A percentile compares a stretch with the other conserved stretches of the same genome.
phyloP scores from a whole-genome alignment of 2,329 filamentous ascomycete species.

The Gaeumannomyces tritici region DNA sequence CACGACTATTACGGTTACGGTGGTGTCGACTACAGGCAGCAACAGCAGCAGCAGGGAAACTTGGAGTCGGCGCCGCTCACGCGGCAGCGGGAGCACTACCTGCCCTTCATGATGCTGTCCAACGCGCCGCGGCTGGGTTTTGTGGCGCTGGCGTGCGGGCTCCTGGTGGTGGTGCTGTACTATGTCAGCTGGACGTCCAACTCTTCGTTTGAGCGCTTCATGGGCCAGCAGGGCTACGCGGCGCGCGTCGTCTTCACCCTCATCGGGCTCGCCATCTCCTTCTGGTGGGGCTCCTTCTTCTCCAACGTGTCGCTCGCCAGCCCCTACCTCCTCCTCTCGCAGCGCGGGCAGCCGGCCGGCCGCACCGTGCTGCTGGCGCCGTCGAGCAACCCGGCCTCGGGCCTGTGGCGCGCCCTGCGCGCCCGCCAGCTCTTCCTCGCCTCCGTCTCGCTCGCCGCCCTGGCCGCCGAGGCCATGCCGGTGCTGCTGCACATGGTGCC shows the following conservation, averaged over 20 bases:
- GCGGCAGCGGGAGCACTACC: slow-evolving; percentile 2
- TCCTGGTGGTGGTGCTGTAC: slow-evolving; percentile 24
- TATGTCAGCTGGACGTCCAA: slow-evolving; percentile 24
- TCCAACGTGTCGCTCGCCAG: slow-evolving; percentile 22
- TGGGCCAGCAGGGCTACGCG: slow-evolving; percentile 27
- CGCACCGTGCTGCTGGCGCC: slow-evolving; percentile 24
- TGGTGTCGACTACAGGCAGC: background rate
- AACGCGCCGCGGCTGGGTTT: background rate
- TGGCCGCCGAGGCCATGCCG: slow-evolving; percentile 26
- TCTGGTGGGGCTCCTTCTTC: slow-evolving; percentile 28
- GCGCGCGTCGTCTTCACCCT: slow-evolving; percentile 28
- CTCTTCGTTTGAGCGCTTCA: slow-evolving; percentile 28
- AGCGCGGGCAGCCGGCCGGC: slow-evolving; percentile 14
- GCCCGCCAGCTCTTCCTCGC: slow-evolving; percentile 22
- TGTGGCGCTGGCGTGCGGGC: slow-evolving; percentile 4
- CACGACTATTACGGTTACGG: background rate
- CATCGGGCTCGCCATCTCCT: slow-evolving; percentile 25
- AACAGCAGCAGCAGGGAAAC: background rate
- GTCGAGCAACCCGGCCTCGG: slow-evolving; percentile 20
- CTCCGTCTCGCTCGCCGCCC: slow-evolving; percentile 19
- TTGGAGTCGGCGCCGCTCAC: background rate
- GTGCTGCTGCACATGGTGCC: slow-evolving; percentile 28
- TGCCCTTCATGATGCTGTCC: slow-evolving; percentile 7
- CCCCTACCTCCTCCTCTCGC: slow-evolving; percentile 25
- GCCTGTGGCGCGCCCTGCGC: slow-evolving; percentile 21